Base-by-base conservation (phyloP, 1,284 basidiomycete species). In the Caloboletus firmus region DNA sequence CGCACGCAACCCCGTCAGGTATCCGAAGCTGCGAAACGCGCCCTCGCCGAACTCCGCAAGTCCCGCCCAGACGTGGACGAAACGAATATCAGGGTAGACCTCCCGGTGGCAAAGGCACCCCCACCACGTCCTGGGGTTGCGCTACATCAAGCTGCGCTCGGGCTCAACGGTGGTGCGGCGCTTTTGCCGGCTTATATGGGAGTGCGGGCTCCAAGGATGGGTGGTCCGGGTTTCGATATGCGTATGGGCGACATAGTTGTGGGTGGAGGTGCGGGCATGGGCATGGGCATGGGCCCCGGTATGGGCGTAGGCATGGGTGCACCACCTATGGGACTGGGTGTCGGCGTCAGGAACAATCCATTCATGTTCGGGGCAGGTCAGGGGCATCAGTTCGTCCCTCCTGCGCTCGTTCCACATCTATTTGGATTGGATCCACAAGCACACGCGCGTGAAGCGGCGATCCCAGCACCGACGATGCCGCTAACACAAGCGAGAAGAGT, bases 21-120 rank as follows among this genome's bases (percentile, higher is more conserved):
- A n/a, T 77, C 80, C 35, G 79, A 75, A 44, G 91, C 91, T 0
- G 82, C 83, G 17, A 81, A 88, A 63, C 77, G 74, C 45, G 88
- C 89, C 0, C 69, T 84, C 26, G 79, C 79, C 32, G 78, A 86
- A n/a, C 80, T 80, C 64, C 81, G 78, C 59, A 69, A 68, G 18
- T 69, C 75, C 1, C 76, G 85, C 47, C 85, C 86, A 15, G 82
- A 85, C 18, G 67, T 85, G 20, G 72, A 77, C 26, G 79, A 80
- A 17, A 71, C 78, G 20, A 79, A 78, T 32, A 65, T 89, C 52
- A 73, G 78, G 42, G 78, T 88, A 36, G 85, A 85, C 49, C 61
- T 85, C 2, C 83, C 82, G 5, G 61, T 55, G 10, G 58, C 71
- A 18, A 31, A 42, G 17, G 60, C 72, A 58, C n/a, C n/a, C n/a